These are phyloP conservation scores for Mytilinidion resinicola DNA, from an alignment of 495 filamentous ascomycete species.

Conservation along the genomic window DNA sequence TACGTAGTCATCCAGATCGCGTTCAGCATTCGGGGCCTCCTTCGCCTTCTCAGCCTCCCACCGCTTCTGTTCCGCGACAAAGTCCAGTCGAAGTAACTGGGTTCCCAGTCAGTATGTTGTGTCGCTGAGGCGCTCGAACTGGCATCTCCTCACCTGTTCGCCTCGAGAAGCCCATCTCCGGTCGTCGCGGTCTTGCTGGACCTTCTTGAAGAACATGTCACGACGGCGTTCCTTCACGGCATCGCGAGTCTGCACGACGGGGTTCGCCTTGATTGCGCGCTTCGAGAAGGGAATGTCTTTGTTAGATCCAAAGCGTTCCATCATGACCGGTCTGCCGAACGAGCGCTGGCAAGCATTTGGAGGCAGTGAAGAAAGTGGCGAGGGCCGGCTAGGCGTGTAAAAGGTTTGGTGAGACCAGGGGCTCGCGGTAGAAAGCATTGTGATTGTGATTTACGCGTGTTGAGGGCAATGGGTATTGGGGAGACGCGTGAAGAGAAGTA, in stretches of 20 bases:
- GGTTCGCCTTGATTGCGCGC: constrained; percentile 34
- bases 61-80: constrained; percentile 39
- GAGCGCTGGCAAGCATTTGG: constrained; percentile 29
- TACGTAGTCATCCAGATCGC: constrained; percentile 33
- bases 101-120: neutral
- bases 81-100: constrained; percentile 46
- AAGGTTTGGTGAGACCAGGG: constrained; percentile 10
- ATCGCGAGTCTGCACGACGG: constrained; percentile 32
- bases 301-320: neutral
- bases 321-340: constrained; percentile 14
- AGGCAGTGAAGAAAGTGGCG: constrained; percentile 36
- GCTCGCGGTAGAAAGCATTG: constrained; percentile 19
- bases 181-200: constrained; percentile 66
- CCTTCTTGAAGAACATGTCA: constrained; percentile 66
- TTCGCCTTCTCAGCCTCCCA: constrained; percentile 43
- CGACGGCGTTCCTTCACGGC: constrained; percentile 50
- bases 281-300: constrained; percentile 29
- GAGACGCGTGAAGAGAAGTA: too few species aligned
- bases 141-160: constrained; percentile 57
- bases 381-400: constrained; percentile 26
- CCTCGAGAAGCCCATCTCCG: constrained; percentile 57
- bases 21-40: constrained; percentile 26
- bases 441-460: neutral
- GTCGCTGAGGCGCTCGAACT: too few species aligned
- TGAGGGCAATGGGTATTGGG: too few species aligned